Evolutionary conservation across 352 stramenopile genomes (phyloP).

Genomic region (Pythium oligandrum): DNA sequence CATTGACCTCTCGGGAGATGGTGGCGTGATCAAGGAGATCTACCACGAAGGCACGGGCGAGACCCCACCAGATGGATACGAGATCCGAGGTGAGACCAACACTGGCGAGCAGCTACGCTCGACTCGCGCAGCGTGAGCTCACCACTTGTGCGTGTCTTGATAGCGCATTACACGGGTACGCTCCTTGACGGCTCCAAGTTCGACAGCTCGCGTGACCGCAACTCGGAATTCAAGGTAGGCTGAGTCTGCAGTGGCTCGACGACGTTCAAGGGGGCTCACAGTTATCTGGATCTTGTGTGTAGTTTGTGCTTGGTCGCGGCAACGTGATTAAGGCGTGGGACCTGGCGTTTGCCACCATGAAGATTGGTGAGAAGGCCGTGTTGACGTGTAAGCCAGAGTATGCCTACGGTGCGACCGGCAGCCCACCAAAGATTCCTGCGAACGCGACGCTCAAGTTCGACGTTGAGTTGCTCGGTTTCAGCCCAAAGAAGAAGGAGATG

Average conservation of each 20-base stretch:
- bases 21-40: conserved; percentile 90
- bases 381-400: conserved; percentile 92
- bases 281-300: not conserved
- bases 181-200: conserved; percentile 94
- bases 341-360: conserved; percentile 91
- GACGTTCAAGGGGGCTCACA: too few species aligned
- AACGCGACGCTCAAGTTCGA: conserved; percentile 95
- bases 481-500: conserved; percentile 93
- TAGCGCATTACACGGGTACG: conserved; percentile 95
- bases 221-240: conserved; percentile 75
- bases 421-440: conserved; percentile 92
- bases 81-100: conserved; percentile 61
- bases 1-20: conserved; percentile 83
- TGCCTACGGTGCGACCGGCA: conserved; percentile 89
- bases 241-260: too few species aligned
- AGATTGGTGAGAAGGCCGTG: conserved; percentile 93
- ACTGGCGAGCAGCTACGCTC: not conserved
- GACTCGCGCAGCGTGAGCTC: not conserved
- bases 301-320: conserved; percentile 84
- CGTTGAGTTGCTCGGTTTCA: conserved; percentile 93
- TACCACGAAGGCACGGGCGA: conserved; percentile 87
- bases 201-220: conserved; percentile 89
- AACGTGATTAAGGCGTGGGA: conserved; percentile 91
- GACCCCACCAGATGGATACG: conserved; percentile 63
- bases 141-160: too few species aligned